Evolutionary conservation across 768 basidiomycete genomes (phyloP).

Genomic region (Suillus plorans): DNA sequence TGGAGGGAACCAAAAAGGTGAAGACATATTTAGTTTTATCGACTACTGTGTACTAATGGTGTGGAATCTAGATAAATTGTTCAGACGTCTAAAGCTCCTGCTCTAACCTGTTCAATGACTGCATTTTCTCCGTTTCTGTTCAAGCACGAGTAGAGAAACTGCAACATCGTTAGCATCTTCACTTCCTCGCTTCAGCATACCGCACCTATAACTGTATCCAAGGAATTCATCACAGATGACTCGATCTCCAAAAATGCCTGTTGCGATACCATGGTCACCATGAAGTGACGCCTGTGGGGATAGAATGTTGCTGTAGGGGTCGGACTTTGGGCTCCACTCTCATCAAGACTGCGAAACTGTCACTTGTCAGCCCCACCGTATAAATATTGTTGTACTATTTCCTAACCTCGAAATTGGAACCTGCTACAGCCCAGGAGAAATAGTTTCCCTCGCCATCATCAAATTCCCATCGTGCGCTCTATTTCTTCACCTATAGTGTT

Average conservation of each 20-base stretch:
- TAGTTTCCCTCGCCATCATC: slow-evolving; percentile 22
- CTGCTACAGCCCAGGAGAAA: slow-evolving; percentile 19
- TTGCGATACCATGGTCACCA: slow-evolving; percentile 35
- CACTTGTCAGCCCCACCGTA: not conserved
- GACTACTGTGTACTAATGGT: slow-evolving; percentile 9
- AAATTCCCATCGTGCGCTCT: slow-evolving; percentile 26
- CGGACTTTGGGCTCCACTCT: slow-evolving; percentile 20
- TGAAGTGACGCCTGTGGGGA: slow-evolving; percentile 33
- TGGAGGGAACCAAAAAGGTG: slow-evolving; percentile 53
- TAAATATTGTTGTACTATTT: not conserved
- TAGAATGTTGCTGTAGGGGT: slow-evolving; percentile 35
- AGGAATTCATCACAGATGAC: slow-evolving; percentile 27
- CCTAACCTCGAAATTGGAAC: slow-evolving; percentile 16
- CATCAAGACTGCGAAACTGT: slow-evolving; percentile 29
- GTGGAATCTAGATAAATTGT: slow-evolving; percentile 15
- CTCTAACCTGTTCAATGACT: slow-evolving; percentile 10
- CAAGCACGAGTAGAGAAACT: slow-evolving; percentile 36
- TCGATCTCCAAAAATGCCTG: slow-evolving; percentile 38
- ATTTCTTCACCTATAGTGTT: too few relatives aligned
- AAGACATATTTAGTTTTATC: slow-evolving; percentile 10
- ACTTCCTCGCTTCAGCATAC: slow-evolving; percentile 2
- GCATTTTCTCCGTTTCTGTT: slow-evolving; percentile 25
- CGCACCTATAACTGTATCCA: slow-evolving; percentile 38
- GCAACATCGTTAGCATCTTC: slow-evolving; percentile 1
- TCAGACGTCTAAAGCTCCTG: not conserved